phyloP scores from a whole-genome alignment of 768 basidiomycete genomes.

The Hericium alpestre region DNA sequence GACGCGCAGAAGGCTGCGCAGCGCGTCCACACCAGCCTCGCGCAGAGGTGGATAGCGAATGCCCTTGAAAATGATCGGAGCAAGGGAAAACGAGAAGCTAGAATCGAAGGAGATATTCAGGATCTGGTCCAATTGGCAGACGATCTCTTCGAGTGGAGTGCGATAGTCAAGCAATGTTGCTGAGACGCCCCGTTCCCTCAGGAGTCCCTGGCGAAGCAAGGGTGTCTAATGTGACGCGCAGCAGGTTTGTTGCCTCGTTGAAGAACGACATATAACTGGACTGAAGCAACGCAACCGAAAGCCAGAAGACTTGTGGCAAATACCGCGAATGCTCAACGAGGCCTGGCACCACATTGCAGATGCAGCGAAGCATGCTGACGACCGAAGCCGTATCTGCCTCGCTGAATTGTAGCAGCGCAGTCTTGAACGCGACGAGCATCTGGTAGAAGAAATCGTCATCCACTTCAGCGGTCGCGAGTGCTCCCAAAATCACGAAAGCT shows the following conservation, averaged over 20 bases:
- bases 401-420: constrained; percentile 54
- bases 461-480: constrained; percentile 74
- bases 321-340: constrained; percentile 63
- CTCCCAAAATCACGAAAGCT: constrained; percentile 74
- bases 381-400: constrained; percentile 63
- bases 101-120: constrained; percentile 67
- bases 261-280: constrained; percentile 64
- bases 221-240: constrained; percentile 53
- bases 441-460: constrained; percentile 93
- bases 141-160: constrained; percentile 51
- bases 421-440: constrained; percentile 79
- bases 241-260: constrained; percentile 54
- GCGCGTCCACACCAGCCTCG: constrained; percentile 47
- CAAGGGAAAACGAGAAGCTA: constrained; percentile 74
- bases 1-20: constrained; percentile 54
- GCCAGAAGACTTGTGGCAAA: constrained; percentile 71
- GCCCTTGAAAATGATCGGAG: constrained; percentile 80
- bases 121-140: constrained; percentile 60
- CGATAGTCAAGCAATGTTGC: constrained; percentile 56
- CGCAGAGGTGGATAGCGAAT: constrained; percentile 57
- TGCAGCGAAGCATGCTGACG: constrained; percentile 82
- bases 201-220: constrained; percentile 53
- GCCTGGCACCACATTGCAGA: constrained; percentile 66
- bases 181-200: constrained; percentile 43
- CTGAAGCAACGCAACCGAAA: constrained; percentile 76